These are phyloP conservation scores for Solanum hybrid DNA, from an alignment of 305 asterid genomes.

Conservation along the genomic window DNA sequence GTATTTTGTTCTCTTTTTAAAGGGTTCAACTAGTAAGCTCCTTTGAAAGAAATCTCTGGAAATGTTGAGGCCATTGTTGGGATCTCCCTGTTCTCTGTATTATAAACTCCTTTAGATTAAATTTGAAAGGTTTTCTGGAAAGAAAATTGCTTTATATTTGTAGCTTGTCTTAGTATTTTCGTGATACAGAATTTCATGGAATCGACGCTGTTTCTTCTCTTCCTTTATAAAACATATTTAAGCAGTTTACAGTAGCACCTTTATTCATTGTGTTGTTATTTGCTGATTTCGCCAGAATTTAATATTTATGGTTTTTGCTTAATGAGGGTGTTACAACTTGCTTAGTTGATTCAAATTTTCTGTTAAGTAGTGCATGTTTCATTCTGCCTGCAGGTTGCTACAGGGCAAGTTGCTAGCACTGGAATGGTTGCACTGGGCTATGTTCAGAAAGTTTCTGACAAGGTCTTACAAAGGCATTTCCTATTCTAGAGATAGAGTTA, in stretches of 20 bases:
- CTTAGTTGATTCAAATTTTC: neutral
- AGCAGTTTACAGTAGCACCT: neutral
- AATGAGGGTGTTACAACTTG: neutral
- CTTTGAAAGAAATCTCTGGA: neutral
- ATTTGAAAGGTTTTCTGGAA: neutral
- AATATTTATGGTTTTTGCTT: neutral
- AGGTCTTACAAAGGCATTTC: conserved; percentile 29
- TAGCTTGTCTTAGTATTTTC: neutral
- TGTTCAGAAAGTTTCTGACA: conserved; percentile 88
- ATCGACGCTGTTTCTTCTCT: neutral
- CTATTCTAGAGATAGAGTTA: neutral
- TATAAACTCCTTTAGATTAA: neutral
- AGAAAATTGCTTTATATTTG: neutral
- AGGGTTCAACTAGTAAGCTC: neutral
- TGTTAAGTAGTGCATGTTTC: neutral
- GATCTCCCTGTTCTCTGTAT: neutral
- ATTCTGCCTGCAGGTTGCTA: conserved; percentile 55
- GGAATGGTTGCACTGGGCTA: conserved; percentile 84
- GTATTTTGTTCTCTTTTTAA: neutral
- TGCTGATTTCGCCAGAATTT: neutral
- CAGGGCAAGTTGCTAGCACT: conserved; percentile 95
- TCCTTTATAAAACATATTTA: neutral
- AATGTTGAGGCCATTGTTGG: neutral
- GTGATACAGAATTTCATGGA: neutral
- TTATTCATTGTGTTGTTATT: neutral